Evolutionary conservation across 805 yeast genomes (phyloP).

Genomic region (Pichia eremophila): DNA sequence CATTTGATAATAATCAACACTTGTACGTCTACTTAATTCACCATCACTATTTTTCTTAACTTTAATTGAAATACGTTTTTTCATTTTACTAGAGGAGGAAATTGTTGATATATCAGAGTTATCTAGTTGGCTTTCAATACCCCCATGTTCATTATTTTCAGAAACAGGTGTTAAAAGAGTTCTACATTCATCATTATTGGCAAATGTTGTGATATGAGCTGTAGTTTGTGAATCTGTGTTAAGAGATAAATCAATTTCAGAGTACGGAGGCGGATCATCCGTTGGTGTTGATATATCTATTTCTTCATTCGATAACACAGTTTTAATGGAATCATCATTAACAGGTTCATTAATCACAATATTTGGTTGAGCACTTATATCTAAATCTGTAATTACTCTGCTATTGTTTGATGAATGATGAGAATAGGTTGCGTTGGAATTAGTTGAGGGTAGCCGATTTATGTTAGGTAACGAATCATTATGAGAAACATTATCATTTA

Average conservation of each 20-base stretch:
- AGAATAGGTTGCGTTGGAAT: not conserved
- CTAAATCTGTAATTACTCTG: not conserved
- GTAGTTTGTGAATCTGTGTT: not conserved
- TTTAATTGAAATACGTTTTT: slow-evolving; percentile 2
- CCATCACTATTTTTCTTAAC: slow-evolving; percentile 3
- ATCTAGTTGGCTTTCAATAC: not conserved
- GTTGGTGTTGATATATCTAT: not conserved
- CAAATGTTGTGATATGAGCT: not conserved
- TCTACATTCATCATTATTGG: not conserved
- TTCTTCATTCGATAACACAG: not conserved
- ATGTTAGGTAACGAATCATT: not conserved
- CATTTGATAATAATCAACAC: slow-evolving; percentile 14
- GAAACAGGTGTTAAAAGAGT: not conserved
- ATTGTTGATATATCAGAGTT: not conserved
- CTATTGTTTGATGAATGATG: not conserved
- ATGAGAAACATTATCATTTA: too few species aligned
- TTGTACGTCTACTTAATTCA: slow-evolving; percentile 4
- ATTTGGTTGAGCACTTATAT: not conserved
- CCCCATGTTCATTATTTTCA: not conserved
- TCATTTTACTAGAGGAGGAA: not conserved
- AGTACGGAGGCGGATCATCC: slow-evolving; percentile 6
- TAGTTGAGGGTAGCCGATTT: not conserved
- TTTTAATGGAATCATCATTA: not conserved
- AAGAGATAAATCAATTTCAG: not conserved
- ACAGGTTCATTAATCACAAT: not conserved